Evolutionary conservation across 805 yeast genomes (phyloP), one percentile per base, ranked within the genome.

Genomic region (Monosporozyma yasuniensis): DNA sequence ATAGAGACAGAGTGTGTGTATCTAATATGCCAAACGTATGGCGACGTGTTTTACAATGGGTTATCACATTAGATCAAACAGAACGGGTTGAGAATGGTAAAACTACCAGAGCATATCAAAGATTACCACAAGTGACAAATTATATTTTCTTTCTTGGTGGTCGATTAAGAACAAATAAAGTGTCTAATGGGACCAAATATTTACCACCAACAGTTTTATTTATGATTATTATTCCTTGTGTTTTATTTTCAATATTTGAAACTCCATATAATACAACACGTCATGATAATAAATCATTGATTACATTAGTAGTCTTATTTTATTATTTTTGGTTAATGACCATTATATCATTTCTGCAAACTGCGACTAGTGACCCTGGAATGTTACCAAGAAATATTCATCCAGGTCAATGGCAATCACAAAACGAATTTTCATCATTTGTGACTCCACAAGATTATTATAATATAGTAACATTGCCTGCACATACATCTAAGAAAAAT

Each of bases 321-420:
- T 64, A 75, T 18, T 86, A 86, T 57, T 59, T 77, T 37, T 82
- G 85, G 84, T 44, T 71, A 4, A 58, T 79, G 39, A 61, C 78
- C 1, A n/a, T 78, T 0, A 45, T 63, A 3, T 74, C 79, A 47
- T 79, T 80, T 52, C 50, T 81, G 7, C 73, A 66, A 50, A 81
- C 84, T 0, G 72, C 84, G 0, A 68, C 78, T 2, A 64, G 75
- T 10, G 95, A 87, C 56, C 87, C 95, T 0, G 95, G 95, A 0
- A 64, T 75, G 1, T 58, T 84, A 10, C 90, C 95, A 0, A 67
- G 81, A 52, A 83, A 84, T 63, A 63, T 83, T 4, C 93, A 87
- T 57, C 22, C 80, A 30, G 75, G 76, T 1, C 57, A 39, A 7
- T 16, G 9, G 27, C 18, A 32, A 9, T 16, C 27, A 10, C 12